Evolutionary conservation across 2,329 filamentous ascomycete species (phyloP).

Genomic region (Fusarium brevicatenulatum): DNA sequence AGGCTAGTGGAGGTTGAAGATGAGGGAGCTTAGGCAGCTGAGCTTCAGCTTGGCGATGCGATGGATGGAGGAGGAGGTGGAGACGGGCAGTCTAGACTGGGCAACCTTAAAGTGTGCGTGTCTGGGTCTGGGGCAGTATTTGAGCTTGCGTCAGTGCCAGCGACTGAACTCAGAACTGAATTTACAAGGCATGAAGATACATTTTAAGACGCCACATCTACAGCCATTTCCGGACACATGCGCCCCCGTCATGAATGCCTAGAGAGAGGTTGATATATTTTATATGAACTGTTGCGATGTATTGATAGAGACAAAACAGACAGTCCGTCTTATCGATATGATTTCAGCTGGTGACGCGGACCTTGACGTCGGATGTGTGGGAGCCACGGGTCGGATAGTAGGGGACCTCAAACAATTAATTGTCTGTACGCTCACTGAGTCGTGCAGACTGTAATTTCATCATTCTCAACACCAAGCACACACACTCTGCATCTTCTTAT

Average conservation of each 20-base stretch:
- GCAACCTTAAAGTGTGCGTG: slow-evolving; percentile 8
- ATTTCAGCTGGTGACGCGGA: background rate
- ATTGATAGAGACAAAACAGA: background rate
- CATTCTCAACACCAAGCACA: background rate
- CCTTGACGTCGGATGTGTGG: background rate
- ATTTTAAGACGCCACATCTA: slow-evolving; percentile 37
- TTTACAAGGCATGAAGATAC: background rate
- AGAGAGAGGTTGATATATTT: background rate
- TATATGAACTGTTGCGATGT: background rate
- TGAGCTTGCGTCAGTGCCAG: slow-evolving; percentile 43
- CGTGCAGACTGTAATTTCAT: background rate
- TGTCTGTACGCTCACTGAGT: background rate
- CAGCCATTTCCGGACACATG: slow-evolving; percentile 12
- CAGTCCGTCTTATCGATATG: background rate
- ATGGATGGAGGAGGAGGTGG: slow-evolving; percentile 36
- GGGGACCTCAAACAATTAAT: background rate
- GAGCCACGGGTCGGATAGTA: background rate
- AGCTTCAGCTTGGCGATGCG: slow-evolving; percentile 32
- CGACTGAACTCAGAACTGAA: background rate
- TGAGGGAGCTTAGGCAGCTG: slow-evolving; percentile 22
- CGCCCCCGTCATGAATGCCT: background rate
- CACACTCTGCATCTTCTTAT: background rate
- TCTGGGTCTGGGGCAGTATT: slow-evolving; percentile 5
- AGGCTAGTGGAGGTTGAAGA: background rate
- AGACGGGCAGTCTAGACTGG: slow-evolving; percentile 1